Conservation (phyloP, 345 rosid species). For the Lumnitzera racemosa region DNA sequence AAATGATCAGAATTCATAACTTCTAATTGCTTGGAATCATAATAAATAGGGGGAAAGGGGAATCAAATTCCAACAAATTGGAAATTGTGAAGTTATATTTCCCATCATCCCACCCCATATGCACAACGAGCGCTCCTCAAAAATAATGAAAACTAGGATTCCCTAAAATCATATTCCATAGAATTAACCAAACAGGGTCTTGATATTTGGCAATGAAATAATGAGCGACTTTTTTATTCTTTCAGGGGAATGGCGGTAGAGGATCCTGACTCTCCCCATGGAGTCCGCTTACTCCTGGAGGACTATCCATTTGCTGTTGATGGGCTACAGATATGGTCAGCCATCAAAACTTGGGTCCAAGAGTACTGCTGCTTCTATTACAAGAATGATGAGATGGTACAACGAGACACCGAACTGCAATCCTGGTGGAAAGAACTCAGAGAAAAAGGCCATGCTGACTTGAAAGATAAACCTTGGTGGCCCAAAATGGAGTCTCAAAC, state of each 20-base stretch:
- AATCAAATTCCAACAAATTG: too few relatives aligned
- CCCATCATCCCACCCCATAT: too few relatives aligned
- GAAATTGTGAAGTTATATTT: too few relatives aligned
- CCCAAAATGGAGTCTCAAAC: constrained; percentile 41
- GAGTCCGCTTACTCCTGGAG: constrained; percentile 44
- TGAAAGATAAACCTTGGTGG: constrained; percentile 66
- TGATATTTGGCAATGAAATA: too few relatives aligned
- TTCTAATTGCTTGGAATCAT: too few relatives aligned
- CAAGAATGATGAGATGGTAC: constrained; percentile 36
- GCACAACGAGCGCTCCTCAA: too few relatives aligned
- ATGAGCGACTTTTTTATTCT: background rate
- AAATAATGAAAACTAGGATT: too few relatives aligned
- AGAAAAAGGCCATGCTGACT: constrained; percentile 72
- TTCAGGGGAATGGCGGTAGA: constrained; percentile 66
- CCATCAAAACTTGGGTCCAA: constrained; percentile 55
- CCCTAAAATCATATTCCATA: too few relatives aligned
- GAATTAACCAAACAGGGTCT: too few relatives aligned
- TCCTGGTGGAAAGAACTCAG: constrained; percentile 67
- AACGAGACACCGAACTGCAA: constrained; percentile 49
- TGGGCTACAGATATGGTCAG: constrained; percentile 71
- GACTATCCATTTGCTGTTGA: constrained; percentile 79
- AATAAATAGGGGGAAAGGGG: too few relatives aligned
- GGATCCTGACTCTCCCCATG: constrained; percentile 46
- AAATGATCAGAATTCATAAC: too few relatives aligned
- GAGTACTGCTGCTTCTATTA: constrained; percentile 51